Evolutionary conservation across 306 rosid species (phyloP), one percentile per base, ranked within the genome.

Genomic region (Quillaja saponaria): DNA sequence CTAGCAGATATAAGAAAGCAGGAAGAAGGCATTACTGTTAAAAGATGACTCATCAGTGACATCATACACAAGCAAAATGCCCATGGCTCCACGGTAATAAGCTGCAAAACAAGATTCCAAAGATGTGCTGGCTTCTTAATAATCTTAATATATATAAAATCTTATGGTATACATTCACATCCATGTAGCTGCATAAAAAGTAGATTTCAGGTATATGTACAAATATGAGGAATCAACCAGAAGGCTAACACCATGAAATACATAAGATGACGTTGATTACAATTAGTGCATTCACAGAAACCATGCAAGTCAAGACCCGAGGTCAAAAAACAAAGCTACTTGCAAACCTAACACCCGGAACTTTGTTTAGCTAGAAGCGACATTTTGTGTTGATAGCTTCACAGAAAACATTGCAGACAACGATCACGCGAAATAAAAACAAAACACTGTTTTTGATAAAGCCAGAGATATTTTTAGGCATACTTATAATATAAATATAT

Each of bases 1-100:
- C 49, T 49, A 55, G 37, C 33, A 45, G 8, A 50, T 64, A 57
- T 55, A 57, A 60, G 34, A 16, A 34, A 56, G 46, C 63, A 38
- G 65, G 45, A 71, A 28, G 62, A 66, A 73, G 78, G 69, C 46
- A 66, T 76, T 82, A 91, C 96, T 91, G 90, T 91, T 85, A 71
- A 91, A 91, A 45, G 97, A 91, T 5, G 97, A 87, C 81, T 87
- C 97, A 13, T 91, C 96, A 17, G 97, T 91, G 69, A 91, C 96
- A 59, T 91, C 97, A 68, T 91, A 91, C 64, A 91, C 97, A 6
- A 91, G 96, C 86, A 91, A 85, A 80, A 91, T 91, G 49, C 97
- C 97, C 97, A 91, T 91, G 74, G 97, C 97, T 74, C 97, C 97
- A 39, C 96, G 96, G 58, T 91, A 91, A 76, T 91, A 91, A 60